Base-by-base conservation (phyloP, 805 yeast species). In the Pichia manshurica region DNA sequence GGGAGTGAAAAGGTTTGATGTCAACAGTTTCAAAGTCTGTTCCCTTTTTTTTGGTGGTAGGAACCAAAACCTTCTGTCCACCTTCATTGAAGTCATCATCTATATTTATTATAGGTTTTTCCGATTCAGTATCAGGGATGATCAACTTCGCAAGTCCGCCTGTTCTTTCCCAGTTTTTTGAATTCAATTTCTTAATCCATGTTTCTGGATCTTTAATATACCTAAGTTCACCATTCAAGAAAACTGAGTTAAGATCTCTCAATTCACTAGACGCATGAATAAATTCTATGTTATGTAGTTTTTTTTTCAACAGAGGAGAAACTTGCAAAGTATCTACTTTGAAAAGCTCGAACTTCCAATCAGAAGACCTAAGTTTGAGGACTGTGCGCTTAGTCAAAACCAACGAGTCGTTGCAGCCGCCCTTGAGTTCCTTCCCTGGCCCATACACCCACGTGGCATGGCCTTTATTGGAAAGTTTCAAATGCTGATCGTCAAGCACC, bases 141-240 rank as follows among this genome's bases (percentile, higher is more conserved):
- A 49, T 21, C n/a, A 25, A 42, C 2, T 23, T 21, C 12, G 40
- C 31, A n/a, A 52, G 40, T 7, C 35, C 33, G 3, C 54, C 54
- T 8, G 20, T n/a, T 5, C 22, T 42, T 19, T 48, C 35, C 54
- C 54, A 51, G 3, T 39, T 20, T 5, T 36, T 16, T 21, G 25
- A 36, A 15, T 39, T 16, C 10, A 51, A 16, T 8, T 19, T 19
- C 17, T 32, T 15, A 2, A 42, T 19, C 55, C 55, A 52, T 4
- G n/a, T 2, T 2, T 35, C n/a, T 6, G 23, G 12, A 12, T 25
- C 9, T 29, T 37, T 44, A n/a, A 46, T 31, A 3, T 6, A 28
- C 22, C 13, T 13, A 15, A 41, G 9, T 8, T 20, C 32, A 13
- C 35, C 45, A 33, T 44, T 40, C 9, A 51, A 5, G 5, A n/a